A percentile compares a stretch with the other conserved stretches of the same genome.
Conservation (phyloP, 1,284 basidiomycete genomes). For the Irpex sp. region DNA sequence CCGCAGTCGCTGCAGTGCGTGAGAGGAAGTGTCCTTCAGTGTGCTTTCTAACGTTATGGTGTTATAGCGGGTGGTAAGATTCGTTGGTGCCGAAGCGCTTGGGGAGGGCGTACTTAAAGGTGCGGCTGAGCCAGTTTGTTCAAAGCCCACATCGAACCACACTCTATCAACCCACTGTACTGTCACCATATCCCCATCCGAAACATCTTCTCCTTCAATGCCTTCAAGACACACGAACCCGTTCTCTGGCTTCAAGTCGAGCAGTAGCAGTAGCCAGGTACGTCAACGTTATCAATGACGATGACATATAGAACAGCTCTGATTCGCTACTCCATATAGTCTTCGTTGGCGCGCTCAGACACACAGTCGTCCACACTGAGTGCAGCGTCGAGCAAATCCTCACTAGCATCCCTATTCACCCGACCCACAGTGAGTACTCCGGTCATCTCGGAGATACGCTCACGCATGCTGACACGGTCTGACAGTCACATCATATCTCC, state of each 20-base stretch:
- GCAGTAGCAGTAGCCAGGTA: background rate
- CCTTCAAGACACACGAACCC: background rate
- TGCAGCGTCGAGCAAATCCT: conserved; percentile 3
- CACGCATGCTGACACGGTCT: background rate
- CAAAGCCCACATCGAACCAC: background rate
- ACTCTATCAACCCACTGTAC: background rate
- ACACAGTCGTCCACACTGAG: conserved; percentile 1
- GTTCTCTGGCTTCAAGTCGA: background rate
- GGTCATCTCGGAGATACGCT: background rate
- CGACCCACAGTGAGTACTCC: background rate
- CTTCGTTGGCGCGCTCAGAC: conserved; percentile 2
- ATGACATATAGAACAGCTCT: background rate
- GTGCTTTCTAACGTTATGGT: background rate
- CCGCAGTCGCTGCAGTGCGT: background rate
- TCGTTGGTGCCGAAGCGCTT: background rate
- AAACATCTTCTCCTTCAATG: background rate
- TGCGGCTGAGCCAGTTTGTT: background rate
- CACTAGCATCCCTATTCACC: background rate
- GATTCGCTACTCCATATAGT: background rate
- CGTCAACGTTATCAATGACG: background rate
- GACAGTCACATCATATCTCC: background rate
- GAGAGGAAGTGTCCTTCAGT: background rate
- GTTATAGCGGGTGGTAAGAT: background rate
- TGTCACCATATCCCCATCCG: background rate
- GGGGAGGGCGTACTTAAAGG: background rate